Conservation (phyloP, 306 rosid species). For the Trifolium pratense region DNA sequence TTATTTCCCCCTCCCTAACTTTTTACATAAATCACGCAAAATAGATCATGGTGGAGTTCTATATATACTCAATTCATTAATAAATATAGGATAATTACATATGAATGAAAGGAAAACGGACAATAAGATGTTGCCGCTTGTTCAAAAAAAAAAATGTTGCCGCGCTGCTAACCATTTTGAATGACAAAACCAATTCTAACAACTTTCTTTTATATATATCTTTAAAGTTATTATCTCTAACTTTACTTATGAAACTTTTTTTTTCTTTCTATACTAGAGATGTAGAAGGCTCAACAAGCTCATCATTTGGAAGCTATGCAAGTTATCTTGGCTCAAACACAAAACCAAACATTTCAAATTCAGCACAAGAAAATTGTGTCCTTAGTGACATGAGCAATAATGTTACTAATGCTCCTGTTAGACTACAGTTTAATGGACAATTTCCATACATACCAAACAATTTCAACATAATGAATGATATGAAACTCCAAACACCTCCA, state of each 20-base stretch:
- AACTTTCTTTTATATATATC: too few relatives aligned
- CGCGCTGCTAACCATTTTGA: too few relatives aligned
- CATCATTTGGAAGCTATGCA: slow-evolving; percentile 42
- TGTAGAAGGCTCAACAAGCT: slow-evolving; percentile 66
- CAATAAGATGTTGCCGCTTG: too few relatives aligned
- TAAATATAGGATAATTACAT: too few relatives aligned
- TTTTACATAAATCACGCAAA: too few relatives aligned
- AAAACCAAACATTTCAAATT: slow-evolving; percentile 34
- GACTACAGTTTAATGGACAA: slow-evolving; percentile 64
- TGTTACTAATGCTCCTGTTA: slow-evolving; percentile 47
- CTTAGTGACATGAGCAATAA: slow-evolving; percentile 35
- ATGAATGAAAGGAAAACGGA: too few relatives aligned
- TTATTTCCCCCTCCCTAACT: too few relatives aligned
- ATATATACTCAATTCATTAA: too few relatives aligned
- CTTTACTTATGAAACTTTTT: background rate
- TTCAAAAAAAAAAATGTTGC: too few relatives aligned
- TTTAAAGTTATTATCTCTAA: background rate
- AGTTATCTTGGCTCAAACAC: slow-evolving; percentile 43
- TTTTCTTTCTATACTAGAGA: slow-evolving; percentile 56
- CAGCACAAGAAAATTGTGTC: slow-evolving; percentile 34
- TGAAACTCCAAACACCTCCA: slow-evolving; percentile 62
- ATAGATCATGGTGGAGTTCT: background rate
- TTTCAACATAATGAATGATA: slow-evolving; percentile 56
- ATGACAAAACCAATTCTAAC: too few relatives aligned
- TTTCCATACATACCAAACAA: slow-evolving; percentile 77